These are phyloP conservation scores for Naematelia aurantialba DNA, from an alignment of 768 basidiomycete species.

Conservation along the genomic window DNA sequence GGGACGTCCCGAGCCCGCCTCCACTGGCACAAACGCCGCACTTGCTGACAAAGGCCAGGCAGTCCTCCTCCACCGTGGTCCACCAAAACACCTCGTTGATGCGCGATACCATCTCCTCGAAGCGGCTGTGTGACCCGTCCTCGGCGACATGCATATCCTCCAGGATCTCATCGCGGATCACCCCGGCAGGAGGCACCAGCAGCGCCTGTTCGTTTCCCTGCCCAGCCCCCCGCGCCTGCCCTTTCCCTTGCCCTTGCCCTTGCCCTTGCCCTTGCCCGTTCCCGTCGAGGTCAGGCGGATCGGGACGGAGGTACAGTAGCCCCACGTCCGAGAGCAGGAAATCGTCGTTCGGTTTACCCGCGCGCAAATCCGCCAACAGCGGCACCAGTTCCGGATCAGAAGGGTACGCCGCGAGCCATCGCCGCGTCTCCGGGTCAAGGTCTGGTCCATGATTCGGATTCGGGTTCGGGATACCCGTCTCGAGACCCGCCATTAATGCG, in stretches of 20 bases:
- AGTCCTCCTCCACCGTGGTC: conserved; percentile 33
- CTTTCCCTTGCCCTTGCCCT: too few relatives aligned
- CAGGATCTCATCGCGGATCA: conserved; percentile 31
- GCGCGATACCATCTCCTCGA: conserved; percentile 19
- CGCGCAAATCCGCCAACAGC: conserved; percentile 25
- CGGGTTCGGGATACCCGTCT: too few relatives aligned
- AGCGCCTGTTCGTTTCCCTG: conserved; percentile 19
- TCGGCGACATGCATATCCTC: conserved; percentile 32
- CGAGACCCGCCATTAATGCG: too few relatives aligned
- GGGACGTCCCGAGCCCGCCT: background rate
- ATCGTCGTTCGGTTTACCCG: conserved; percentile 23
- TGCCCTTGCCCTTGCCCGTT: too few relatives aligned
- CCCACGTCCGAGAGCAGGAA: conserved; percentile 42
- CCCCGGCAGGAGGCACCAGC: conserved; percentile 35
- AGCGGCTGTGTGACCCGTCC: conserved; percentile 17
- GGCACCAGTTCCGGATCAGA: conserved; percentile 30
- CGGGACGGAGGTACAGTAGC: conserved; percentile 36
- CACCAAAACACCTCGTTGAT: conserved; percentile 40
- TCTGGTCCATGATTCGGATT: background rate
- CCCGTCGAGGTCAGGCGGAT: background rate
- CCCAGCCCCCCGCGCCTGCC: background rate
- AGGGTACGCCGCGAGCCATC: conserved; percentile 40
- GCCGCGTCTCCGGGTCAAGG: conserved; percentile 34
- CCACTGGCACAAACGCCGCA: conserved; percentile 1
- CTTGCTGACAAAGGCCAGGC: conserved; percentile 17